These are phyloP conservation scores for Verticillium isaacii DNA, from an alignment of 2,329 filamentous ascomycete genomes.

Conservation along the genomic window DNA sequence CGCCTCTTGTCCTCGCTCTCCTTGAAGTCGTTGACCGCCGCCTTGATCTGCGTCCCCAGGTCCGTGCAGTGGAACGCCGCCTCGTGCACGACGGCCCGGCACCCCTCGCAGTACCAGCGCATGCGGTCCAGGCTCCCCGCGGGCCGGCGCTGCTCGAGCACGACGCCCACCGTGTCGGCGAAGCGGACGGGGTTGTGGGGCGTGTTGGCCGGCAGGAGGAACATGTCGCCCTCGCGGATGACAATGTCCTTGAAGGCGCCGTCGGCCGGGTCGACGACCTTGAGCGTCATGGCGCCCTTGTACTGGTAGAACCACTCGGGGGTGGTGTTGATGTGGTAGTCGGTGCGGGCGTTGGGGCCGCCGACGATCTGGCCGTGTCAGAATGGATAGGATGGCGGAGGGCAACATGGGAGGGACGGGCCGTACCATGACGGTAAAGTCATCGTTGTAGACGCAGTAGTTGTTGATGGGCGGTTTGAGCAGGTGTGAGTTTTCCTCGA, in stretches of 20 bases:
- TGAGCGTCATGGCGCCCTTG: conserved; percentile 88
- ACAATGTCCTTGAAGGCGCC: conserved; percentile 72
- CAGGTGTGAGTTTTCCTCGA: conserved; percentile 85
- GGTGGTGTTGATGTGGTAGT: conserved; percentile 97
- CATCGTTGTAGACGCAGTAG: conserved; percentile 89
- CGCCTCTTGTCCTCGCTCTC: conserved; percentile 61
- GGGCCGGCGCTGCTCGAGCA: conserved; percentile 81
- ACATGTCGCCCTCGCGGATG: conserved; percentile 91
- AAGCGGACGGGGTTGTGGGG: conserved; percentile 95
- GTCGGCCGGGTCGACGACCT: conserved; percentile 63
- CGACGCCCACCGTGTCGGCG: conserved; percentile 87
- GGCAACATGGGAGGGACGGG: not conserved
- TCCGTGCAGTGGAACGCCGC: conserved; percentile 83
- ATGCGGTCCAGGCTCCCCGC: conserved; percentile 67
- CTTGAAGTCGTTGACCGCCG: conserved; percentile 79
- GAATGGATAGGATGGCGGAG: conserved; percentile 1
- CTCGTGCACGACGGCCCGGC: conserved; percentile 70
- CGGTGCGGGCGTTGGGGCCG: conserved; percentile 90
- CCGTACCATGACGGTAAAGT: conserved; percentile 73
- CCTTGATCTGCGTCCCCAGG: conserved; percentile 91
- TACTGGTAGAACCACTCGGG: conserved; percentile 99
- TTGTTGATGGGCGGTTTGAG: conserved; percentile 95
- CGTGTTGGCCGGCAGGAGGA: conserved; percentile 87
- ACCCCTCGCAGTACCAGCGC: conserved; percentile 76
- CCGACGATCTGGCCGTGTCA: conserved; percentile 66